Conservation (phyloP, 139 green algal species). For the Ettlia oleoabundans region DNA sequence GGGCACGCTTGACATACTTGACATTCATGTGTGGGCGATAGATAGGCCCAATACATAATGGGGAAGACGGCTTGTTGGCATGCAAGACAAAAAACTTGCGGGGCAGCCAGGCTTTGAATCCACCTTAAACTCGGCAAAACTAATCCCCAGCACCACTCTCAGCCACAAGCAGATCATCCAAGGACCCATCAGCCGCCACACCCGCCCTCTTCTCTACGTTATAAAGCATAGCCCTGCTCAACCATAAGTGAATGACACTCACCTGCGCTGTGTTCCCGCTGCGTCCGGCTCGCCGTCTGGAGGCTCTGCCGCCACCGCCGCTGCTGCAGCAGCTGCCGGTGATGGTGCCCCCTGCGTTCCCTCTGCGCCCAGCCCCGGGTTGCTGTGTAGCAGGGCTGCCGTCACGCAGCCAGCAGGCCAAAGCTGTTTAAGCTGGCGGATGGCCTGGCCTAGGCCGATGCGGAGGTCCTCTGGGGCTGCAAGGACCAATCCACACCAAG, state of each 20-base stretch:
- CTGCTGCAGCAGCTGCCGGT: not conserved
- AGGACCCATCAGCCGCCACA: too few species aligned
- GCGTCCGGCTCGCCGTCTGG: not conserved
- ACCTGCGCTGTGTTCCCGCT: conserved; percentile 1
- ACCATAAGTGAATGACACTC: not conserved
- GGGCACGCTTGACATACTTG: too few species aligned
- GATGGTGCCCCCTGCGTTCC: conserved; percentile 2
- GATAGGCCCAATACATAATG: too few species aligned
- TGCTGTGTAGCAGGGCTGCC: conserved; percentile 48
- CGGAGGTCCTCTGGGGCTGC: conserved; percentile 42
- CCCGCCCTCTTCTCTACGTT: too few species aligned
- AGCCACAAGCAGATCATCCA: too few species aligned
- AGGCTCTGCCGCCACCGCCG: not conserved
- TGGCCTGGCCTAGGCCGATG: conserved; percentile 59
- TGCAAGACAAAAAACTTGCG: too few species aligned
- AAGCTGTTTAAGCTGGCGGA: conserved; percentile 70
- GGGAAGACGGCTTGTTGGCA: not conserved
- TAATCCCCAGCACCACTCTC: too few species aligned
- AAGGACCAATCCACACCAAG: too few species aligned
- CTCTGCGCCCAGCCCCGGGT: conserved; percentile 40
- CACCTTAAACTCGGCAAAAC: too few species aligned
- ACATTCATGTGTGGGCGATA: too few species aligned
- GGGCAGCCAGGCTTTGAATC: too few species aligned
- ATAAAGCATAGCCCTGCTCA: too few species aligned
- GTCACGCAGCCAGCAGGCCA: conserved; percentile 59